phyloP scores from a whole-genome alignment of 2,329 filamentous ascomycete genomes.

The Huntiella savannae region DNA sequence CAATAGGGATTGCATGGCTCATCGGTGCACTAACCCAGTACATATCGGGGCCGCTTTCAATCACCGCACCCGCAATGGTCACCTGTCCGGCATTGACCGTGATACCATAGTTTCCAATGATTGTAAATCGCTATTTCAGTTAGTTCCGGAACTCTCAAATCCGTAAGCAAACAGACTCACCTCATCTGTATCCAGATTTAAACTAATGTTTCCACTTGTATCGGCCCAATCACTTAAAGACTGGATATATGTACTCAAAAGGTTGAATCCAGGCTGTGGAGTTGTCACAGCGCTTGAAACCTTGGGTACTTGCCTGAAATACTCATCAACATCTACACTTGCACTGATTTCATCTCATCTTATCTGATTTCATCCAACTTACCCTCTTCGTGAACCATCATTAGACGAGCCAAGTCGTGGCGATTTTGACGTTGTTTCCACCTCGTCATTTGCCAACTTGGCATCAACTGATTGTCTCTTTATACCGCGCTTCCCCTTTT shows the following conservation, averaged over 20 bases:
- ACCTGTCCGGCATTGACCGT: slow-evolving; percentile 41
- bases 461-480: not conserved
- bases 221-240: slow-evolving; percentile 5
- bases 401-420: not conserved
- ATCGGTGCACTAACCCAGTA: slow-evolving; percentile 46
- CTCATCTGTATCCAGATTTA: slow-evolving; percentile 31
- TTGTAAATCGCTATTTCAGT: slow-evolving; percentile 32
- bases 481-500: not conserved
- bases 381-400: not conserved
- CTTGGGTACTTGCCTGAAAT: not conserved
- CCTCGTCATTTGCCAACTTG: not conserved
- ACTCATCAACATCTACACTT: not conserved
- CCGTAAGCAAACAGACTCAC: slow-evolving; percentile 17
- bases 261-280: slow-evolving; percentile 2
- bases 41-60: slow-evolving; percentile 28
- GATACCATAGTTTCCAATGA: slow-evolving; percentile 51
- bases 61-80: slow-evolving; percentile 43
- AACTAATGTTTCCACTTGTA: slow-evolving; percentile 19
- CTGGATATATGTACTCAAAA: slow-evolving; percentile 9
- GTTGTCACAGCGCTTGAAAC: not conserved
- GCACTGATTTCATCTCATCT: not conserved
- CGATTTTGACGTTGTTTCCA: not conserved
- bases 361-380: not conserved
- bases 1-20: slow-evolving; percentile 50
- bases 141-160: not conserved